Evolutionary conservation across 495 filamentous ascomycete genomes (phyloP), one percentile per base, ranked within the genome.

Genomic region (Talaromyces proteolyticus): DNA sequence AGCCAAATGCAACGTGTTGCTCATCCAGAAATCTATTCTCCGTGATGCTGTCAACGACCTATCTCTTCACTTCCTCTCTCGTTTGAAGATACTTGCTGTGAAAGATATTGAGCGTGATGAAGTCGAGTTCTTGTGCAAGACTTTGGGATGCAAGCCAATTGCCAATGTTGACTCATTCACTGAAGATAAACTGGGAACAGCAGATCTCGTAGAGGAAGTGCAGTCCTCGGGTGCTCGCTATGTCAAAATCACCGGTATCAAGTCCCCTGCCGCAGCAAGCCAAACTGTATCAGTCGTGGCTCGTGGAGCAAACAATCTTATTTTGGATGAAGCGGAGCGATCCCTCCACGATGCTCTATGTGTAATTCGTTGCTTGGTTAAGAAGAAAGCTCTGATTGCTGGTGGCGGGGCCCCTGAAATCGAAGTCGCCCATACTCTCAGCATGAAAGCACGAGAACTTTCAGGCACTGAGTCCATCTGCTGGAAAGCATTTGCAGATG

Each of bases 61-160:
- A 19, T 91, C 88, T 46, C 78, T 97, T 48, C 93, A 98, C 75
- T 98, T 96, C 80, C 86, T 98, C 52, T 88, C 93, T 51, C 95
- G 95, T 63, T 83, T 96, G 43, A 92, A 92, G 73, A 98, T 98
- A 55, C 79, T 96, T 39, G 88, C 82, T 49, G 80, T 98, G 72
- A 96, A 95, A 73, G 92, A 98, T 62, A 94, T 98, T 58, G 93
- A 98, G 74, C 84, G 93, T 46, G 93, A 98, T 64, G 93, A 98
- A 70, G 88, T 98, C 50, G 93, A 98, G 68, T 98, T 98, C 72
- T 87, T 98, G 65, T 96, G 92, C 88, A 97, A 95, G 77, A 82
- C 84, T 50, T 92, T 91, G 18, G 93, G 93, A 66, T 98, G 93
- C 79, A 98, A 98, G 75, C 93, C 93, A 44, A 94, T 98, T 57